These are phyloP conservation scores for Globisporangium iwayamae DNA, from an alignment of 352 stramenopile species.

Conservation along the genomic window DNA sequence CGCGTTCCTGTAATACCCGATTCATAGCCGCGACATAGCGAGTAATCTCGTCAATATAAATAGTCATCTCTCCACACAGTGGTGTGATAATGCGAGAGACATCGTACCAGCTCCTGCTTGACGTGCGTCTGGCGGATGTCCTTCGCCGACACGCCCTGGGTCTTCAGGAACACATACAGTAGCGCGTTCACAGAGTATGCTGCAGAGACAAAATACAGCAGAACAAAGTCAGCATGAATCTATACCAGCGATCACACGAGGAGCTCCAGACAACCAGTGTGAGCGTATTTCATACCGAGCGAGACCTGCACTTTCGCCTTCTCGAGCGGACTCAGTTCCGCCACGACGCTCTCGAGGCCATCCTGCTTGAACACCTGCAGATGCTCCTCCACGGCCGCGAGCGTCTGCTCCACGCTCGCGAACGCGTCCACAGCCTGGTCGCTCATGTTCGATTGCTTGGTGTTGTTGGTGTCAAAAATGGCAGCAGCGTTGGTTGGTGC, in stretches of 20 bases:
- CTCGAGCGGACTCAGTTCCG: constrained; percentile 59
- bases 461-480: background rate
- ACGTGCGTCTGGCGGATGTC: constrained; percentile 88
- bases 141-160: constrained; percentile 82
- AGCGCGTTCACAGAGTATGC: constrained; percentile 86
- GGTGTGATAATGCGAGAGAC: background rate
- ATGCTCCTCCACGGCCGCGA: constrained; percentile 71
- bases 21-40: constrained; percentile 6
- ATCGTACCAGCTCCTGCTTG: constrained; percentile 78
- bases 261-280: background rate
- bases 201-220: constrained; percentile 20
- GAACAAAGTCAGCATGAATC: background rate
- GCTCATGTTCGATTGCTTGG: constrained; percentile 31
- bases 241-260: background rate
- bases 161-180: constrained; percentile 86
- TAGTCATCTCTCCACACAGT: background rate
- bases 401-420: constrained; percentile 72
- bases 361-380: constrained; percentile 52
- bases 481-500: constrained; percentile 3
- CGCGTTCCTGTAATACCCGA: constrained; percentile 48
- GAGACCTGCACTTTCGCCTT: constrained; percentile 84
- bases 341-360: constrained; percentile 54
- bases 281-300: constrained; percentile 37
- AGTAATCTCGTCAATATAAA: background rate
- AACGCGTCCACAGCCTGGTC: constrained; percentile 63